Conservation (phyloP, 495 filamentous ascomycete species). For the Aspergillus wentii region DNA sequence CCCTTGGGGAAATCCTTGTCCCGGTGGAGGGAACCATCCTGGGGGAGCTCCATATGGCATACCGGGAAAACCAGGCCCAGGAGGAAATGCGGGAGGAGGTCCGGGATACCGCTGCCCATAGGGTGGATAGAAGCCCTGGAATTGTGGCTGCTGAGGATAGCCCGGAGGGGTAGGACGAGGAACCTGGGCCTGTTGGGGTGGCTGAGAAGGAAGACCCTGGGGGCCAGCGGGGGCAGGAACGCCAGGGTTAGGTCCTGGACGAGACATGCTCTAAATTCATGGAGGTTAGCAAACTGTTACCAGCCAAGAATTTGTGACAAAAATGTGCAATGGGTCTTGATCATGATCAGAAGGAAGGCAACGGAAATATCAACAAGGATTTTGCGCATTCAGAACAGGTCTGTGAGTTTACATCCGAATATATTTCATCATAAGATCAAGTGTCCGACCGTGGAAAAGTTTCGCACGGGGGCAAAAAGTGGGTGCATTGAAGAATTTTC, state of each 20-base stretch:
- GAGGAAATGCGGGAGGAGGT: constrained; percentile 60
- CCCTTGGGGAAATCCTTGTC: constrained; percentile 69
- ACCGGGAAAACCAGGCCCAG: constrained; percentile 54
- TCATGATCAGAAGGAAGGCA: constrained; percentile 96
- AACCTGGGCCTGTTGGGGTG: constrained; percentile 36
- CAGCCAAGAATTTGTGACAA: too few relatives aligned
- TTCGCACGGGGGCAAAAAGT: constrained; percentile 3
- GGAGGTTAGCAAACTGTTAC: constrained; percentile 19
- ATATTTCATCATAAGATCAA: constrained; percentile 59
- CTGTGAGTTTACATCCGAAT: constrained; percentile 57
- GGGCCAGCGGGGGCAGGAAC: too few relatives aligned
- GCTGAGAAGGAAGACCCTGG: constrained; percentile 33
- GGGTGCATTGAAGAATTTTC: constrained; percentile 5
- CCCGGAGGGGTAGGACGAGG: constrained; percentile 40
- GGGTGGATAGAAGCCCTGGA: constrained; percentile 45
- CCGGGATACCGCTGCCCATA: constrained; percentile 53
- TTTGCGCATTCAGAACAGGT: constrained; percentile 76
- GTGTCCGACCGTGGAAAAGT: constrained; percentile 10
- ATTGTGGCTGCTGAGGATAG: constrained; percentile 49
- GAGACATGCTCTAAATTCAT: constrained; percentile 36
- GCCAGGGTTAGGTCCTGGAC: constrained; percentile 32
- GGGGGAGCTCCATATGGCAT: constrained; percentile 62
- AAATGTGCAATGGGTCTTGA: constrained; percentile 16
- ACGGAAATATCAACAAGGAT: constrained; percentile 94
- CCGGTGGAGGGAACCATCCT: constrained; percentile 75